Conservation (phyloP, 768 basidiomycete genomes). For the Mycena latifolia region DNA sequence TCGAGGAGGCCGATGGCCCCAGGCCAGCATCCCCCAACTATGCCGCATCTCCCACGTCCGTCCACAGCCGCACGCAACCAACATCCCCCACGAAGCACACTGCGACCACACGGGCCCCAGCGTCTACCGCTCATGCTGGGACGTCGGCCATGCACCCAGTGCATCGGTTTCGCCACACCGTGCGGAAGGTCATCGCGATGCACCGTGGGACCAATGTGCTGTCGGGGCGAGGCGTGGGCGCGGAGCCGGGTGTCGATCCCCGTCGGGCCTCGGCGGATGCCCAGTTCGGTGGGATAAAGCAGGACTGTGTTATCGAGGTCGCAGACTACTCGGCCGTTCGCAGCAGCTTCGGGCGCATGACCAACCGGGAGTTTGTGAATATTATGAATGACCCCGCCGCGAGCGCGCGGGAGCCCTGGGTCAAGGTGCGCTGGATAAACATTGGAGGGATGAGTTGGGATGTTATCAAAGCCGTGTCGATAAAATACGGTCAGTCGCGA, state of each 20-base stretch:
- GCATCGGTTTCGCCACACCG: slow-evolving; percentile 66
- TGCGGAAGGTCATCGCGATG: slow-evolving; percentile 74
- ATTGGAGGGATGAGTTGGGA: slow-evolving; percentile 80
- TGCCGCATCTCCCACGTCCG: slow-evolving; percentile 23
- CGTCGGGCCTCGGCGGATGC: slow-evolving; percentile 68
- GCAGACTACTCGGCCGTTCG: slow-evolving; percentile 74
- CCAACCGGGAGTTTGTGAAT: slow-evolving; percentile 71
- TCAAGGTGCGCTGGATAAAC: slow-evolving; percentile 82
- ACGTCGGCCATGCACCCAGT: slow-evolving; percentile 48
- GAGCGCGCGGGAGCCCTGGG: slow-evolving; percentile 67
- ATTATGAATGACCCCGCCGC: slow-evolving; percentile 60
- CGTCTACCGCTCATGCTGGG: slow-evolving; percentile 28
- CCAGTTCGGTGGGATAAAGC: slow-evolving; percentile 67
- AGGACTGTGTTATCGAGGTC: slow-evolving; percentile 76
- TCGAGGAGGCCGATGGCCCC: slow-evolving; percentile 56
- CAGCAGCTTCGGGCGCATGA: slow-evolving; percentile 66
- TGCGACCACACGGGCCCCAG: slow-evolving; percentile 24
- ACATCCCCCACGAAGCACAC: slow-evolving; percentile 33
- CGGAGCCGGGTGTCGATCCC: slow-evolving; percentile 80
- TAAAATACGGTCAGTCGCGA: slow-evolving; percentile 66
- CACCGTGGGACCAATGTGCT: slow-evolving; percentile 61
- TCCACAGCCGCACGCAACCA: slow-evolving; percentile 35
- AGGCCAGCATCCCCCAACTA: slow-evolving; percentile 40
- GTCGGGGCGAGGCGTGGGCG: slow-evolving; percentile 60
- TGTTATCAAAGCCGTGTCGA: slow-evolving; percentile 74